These are phyloP conservation scores for Aurinia saxatilis DNA, from an alignment of 345 rosid species.

Conservation along the genomic window DNA sequence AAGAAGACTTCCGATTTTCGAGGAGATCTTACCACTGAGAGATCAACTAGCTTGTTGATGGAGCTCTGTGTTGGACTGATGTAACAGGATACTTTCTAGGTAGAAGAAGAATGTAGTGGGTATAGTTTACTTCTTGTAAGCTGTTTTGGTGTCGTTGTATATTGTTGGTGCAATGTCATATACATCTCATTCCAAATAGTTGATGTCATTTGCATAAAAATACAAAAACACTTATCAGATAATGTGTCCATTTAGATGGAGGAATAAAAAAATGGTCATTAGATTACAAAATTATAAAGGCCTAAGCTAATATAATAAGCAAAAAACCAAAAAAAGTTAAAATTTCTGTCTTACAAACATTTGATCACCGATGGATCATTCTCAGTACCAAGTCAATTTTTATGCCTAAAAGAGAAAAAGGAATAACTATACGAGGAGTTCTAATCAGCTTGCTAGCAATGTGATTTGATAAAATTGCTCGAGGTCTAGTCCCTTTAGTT, in stretches of 20 bases:
- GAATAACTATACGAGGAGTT: background rate
- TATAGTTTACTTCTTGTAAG: slow-evolving; percentile 26
- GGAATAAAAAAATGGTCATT: background rate
- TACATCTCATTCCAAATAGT: background rate
- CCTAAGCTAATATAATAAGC: slow-evolving; percentile 3
- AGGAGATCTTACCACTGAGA: slow-evolving; percentile 75
- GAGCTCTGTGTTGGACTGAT: slow-evolving; percentile 6
- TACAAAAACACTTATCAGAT: background rate
- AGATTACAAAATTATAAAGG: background rate
- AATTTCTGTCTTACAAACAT: background rate
- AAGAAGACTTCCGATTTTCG: slow-evolving; percentile 79
- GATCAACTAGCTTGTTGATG: slow-evolving; percentile 78
- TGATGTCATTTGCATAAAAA: background rate
- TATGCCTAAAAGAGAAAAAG: background rate
- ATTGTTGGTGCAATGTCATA: background rate
- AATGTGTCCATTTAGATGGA: background rate
- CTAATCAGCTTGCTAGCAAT: slow-evolving; percentile 23
- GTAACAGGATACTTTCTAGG: background rate
- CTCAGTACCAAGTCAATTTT: background rate
- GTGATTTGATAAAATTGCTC: background rate
- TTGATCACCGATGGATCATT: background rate
- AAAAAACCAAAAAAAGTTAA: background rate
- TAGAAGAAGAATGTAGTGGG: slow-evolving; percentile 1
- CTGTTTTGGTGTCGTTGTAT: slow-evolving; percentile 5
- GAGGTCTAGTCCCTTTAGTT: no score